Base-by-base conservation (phyloP, 164 flowering plant genomes). In the Santalum album region DNA sequence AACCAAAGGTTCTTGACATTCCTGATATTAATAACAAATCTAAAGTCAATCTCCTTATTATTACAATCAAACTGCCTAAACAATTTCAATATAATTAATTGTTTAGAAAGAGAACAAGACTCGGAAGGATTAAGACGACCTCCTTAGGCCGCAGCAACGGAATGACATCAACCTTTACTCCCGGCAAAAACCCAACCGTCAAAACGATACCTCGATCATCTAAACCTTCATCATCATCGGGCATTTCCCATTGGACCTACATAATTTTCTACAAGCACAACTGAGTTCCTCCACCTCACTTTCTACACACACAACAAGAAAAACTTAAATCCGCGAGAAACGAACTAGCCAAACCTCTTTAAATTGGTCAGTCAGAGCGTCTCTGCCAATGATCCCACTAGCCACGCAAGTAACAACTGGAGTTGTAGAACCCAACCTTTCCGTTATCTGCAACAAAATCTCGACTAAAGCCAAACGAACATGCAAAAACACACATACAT, bases 171-270 rank as follows among this genome's bases (percentile, higher is more conserved):
- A 79, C 84, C 69, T 68, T 85, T 26, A 88, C 19, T 45, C 96
- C 96, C 0, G 94, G 94, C 12, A 88, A 23, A 59, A 66, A 83
- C 6, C 92, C 92, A 50, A 85, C 69, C 4, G 69, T 75, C 71
- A 88, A 34, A 39, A 68, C 54, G 25, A 84, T 60, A 9, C 88
- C 84, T 3, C 54, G 65, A 50, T 59, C 40, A 15, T 25, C 42
- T 1, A 1, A 20, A 23, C 0, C 7, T 22, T 38, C 54, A 24
- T 24, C 62, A 25, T 32, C 38, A 45, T 14, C 7, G 22, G 46
- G 57, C 49, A 18, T n/a, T 10, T 47, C 69, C 86, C 78, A 70
- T 25, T 70, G 56, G 24, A 78, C 71, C 82, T 78, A 44, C 12
- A 56, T 6, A 21, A 20, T 26, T 20, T 24, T 44, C 34, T 26